Percentiles rank a stretch among this genome's conserved stretches.
Conservation (phyloP, 331 rosid species). For the Arachis monticola region DNA sequence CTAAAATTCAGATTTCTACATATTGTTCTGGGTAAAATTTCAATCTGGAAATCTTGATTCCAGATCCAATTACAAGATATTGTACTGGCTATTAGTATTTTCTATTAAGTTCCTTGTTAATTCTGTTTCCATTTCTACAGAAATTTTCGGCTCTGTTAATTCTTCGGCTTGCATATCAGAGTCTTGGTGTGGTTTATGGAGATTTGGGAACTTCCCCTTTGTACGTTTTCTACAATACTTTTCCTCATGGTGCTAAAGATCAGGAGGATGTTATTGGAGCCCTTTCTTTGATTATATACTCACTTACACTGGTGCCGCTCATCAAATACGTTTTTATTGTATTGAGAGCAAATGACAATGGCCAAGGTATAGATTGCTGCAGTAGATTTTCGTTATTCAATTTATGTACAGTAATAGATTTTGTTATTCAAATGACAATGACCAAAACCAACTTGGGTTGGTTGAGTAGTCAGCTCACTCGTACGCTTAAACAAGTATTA, state of each 20-base stretch:
- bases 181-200: conserved; percentile 98
- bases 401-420: too few relatives aligned
- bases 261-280: conserved; percentile 89
- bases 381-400: not conserved
- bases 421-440: too few relatives aligned
- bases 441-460: too few relatives aligned
- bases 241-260: conserved; percentile 61
- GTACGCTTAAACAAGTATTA: too few relatives aligned
- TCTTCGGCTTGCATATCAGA: conserved; percentile 89
- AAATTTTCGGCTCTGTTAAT: conserved; percentile 78
- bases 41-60: not conserved
- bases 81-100: conserved; percentile 8
- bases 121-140: conserved; percentile 54
- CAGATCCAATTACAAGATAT: not conserved
- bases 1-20: not conserved
- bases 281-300: conserved; percentile 92
- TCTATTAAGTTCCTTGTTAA: conserved; percentile 31
- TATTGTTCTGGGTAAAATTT: not conserved
- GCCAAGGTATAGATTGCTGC: conserved; percentile 74
- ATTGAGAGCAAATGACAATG: conserved; percentile 89
- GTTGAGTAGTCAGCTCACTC: too few relatives aligned
- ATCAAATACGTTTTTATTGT: conserved; percentile 83
- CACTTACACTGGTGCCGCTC: conserved; percentile 91
- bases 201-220: conserved; percentile 98
- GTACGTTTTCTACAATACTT: conserved; percentile 90